Conservation (phyloP, 2,329 filamentous ascomycete genomes). For the Hypoxylon sp. region DNA sequence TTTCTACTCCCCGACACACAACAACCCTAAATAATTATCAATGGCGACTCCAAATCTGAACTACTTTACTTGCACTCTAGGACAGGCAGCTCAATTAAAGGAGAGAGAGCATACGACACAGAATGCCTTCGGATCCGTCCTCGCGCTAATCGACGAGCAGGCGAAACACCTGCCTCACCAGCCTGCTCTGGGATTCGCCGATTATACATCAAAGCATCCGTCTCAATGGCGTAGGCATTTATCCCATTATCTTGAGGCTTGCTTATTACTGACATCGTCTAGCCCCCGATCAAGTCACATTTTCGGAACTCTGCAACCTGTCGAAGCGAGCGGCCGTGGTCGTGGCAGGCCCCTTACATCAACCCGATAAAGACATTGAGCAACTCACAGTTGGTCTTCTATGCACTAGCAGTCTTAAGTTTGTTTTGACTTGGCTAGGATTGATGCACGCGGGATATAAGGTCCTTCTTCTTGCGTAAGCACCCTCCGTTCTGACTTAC, state of each 20-base stretch:
- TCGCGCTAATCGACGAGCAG: slow-evolving; percentile 59
- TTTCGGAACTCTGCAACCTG: slow-evolving; percentile 42
- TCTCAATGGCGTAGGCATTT: slow-evolving; percentile 6
- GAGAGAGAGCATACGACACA: slow-evolving; percentile 24
- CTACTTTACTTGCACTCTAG: slow-evolving; percentile 69
- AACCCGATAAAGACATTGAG: slow-evolving; percentile 23
- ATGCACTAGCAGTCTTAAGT: slow-evolving; percentile 63
- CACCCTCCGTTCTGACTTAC: not conserved
- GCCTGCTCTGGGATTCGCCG: slow-evolving; percentile 60
- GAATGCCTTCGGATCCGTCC: slow-evolving; percentile 54
- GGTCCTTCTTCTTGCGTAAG: slow-evolving; percentile 64
- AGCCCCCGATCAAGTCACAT: slow-evolving; percentile 40
- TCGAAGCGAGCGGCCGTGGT: slow-evolving; percentile 47
- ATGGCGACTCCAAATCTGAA: slow-evolving; percentile 45
- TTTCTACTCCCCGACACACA: not conserved
- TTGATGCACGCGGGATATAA: slow-evolving; percentile 63
- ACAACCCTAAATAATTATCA: not conserved
- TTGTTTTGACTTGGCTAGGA: slow-evolving; percentile 67
- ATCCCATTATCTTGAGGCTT: not conserved
- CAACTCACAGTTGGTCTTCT: slow-evolving; percentile 56
- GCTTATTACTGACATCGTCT: not conserved
- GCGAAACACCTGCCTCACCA: slow-evolving; percentile 48
- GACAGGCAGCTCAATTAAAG: slow-evolving; percentile 56
- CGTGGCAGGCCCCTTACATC: slow-evolving; percentile 19
- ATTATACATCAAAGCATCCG: slow-evolving; percentile 25